phyloP scores from a whole-genome alignment of 2,329 filamentous ascomycete species.

The Dothideomycetes sp. region DNA sequence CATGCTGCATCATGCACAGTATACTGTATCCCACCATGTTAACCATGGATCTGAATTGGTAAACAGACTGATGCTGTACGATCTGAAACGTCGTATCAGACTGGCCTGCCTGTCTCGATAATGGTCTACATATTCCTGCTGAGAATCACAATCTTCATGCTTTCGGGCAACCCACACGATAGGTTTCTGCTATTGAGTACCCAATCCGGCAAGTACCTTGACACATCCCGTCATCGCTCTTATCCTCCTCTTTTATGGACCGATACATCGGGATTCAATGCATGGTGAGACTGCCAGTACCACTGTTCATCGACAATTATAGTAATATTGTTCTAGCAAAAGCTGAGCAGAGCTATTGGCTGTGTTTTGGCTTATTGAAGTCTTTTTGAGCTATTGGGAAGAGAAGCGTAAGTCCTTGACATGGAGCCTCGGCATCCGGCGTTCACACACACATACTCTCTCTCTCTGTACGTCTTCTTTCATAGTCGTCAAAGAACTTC shows the following conservation, averaged over 20 bases:
- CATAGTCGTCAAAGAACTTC: not conserved
- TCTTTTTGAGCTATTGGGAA: slow-evolving; percentile 5
- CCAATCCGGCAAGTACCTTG: slow-evolving; percentile 12
- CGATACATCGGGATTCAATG: not conserved
- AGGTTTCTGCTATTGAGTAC: slow-evolving; percentile 17
- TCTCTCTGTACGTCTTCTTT: not conserved
- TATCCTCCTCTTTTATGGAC: not conserved
- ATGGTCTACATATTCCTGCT: too few species aligned
- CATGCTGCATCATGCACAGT: too few species aligned
- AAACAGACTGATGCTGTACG: too few species aligned
- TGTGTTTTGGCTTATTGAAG: slow-evolving; percentile 8
- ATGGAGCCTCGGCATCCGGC: not conserved
- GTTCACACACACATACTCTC: too few species aligned
- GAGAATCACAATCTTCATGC: too few species aligned
- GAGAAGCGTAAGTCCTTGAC: not conserved
- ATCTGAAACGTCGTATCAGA: too few species aligned
- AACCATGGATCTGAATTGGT: too few species aligned
- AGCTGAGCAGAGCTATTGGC: not conserved
- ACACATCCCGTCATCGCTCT: not conserved
- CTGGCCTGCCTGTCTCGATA: too few species aligned
- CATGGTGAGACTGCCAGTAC: not conserved
- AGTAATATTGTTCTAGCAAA: not conserved
- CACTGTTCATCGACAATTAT: not conserved
- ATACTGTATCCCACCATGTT: too few species aligned
- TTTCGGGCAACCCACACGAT: too few species aligned